phyloP scores from a whole-genome alignment of 2,329 filamentous ascomycete species.

The Sporothrix curviconia region DNA sequence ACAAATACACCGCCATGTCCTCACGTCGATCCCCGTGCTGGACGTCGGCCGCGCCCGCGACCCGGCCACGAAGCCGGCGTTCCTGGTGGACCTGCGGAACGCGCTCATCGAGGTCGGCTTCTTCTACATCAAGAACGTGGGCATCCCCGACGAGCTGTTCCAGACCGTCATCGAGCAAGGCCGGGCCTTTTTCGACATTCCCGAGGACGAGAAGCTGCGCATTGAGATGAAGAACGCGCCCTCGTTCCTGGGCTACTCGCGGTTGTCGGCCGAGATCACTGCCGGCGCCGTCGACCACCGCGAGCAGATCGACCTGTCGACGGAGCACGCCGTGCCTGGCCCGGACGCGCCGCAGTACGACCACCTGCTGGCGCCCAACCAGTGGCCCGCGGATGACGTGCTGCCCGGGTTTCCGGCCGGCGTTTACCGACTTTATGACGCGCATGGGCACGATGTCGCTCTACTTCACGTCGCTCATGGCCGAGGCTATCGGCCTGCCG shows the following conservation, averaged over 20 bases:
- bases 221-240: constrained; percentile 69
- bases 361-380: constrained; percentile 69
- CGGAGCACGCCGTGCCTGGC: constrained; percentile 61
- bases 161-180: constrained; percentile 60
- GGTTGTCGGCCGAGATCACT: constrained; percentile 62
- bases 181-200: constrained; percentile 69
- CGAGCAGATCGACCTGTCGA: constrained; percentile 82
- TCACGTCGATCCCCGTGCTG: constrained; percentile 69
- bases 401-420: constrained; percentile 62
- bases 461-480: constrained; percentile 71
- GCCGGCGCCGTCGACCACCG: constrained; percentile 70
- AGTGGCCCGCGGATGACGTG: constrained; percentile 63
- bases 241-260: constrained; percentile 65
- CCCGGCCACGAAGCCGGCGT: constrained; percentile 61
- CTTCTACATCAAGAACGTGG: constrained; percentile 75
- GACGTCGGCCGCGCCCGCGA: constrained; percentile 62
- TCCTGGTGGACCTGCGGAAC: constrained; percentile 64
- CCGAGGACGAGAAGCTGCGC: constrained; percentile 66
- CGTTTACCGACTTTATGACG: constrained; percentile 68
- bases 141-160: constrained; percentile 60
- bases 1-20: constrained; percentile 52
- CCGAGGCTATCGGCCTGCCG: constrained; percentile 72
- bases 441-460: constrained; percentile 68
- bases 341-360: constrained; percentile 61
- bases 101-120: constrained; percentile 84